phyloP scores from a whole-genome alignment of 208 protist species.

The Leishmania mexicana region DNA sequence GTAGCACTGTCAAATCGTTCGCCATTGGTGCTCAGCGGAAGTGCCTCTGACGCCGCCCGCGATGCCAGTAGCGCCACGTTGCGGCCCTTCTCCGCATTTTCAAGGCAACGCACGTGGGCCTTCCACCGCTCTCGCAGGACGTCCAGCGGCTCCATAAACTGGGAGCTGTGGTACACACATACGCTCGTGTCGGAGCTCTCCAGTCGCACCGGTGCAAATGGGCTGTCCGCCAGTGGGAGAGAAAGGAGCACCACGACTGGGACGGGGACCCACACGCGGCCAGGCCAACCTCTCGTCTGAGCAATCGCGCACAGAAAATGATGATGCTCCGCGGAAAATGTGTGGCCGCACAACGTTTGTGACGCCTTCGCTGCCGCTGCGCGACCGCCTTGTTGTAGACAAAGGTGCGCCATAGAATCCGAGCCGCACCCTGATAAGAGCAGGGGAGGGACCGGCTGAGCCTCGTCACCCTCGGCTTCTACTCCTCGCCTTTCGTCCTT shows the following conservation, averaged over 20 bases:
- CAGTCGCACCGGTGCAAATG: slow-evolving; percentile 27
- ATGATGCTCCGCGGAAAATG: slow-evolving; percentile 40
- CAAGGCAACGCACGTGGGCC: neutral
- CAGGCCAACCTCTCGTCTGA: slow-evolving; percentile 24
- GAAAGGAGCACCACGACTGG: slow-evolving; percentile 31
- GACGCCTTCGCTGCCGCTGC: neutral
- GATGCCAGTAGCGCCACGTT: neutral
- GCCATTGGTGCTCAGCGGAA: slow-evolving; percentile 67
- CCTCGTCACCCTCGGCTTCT: neutral
- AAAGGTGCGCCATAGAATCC: neutral
- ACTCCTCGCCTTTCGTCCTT: neutral
- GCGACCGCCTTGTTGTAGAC: neutral
- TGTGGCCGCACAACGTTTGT: slow-evolving; percentile 36
- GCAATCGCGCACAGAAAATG: slow-evolving; percentile 45
- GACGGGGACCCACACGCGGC: slow-evolving; percentile 50
- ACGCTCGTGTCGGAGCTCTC: slow-evolving; percentile 18
- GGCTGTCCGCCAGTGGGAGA: slow-evolving; percentile 13
- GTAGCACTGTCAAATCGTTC: slow-evolving; percentile 49
- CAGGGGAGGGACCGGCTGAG: neutral
- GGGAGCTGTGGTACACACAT: slow-evolving; percentile 58
- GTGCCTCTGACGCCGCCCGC: neutral
- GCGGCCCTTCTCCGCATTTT: neutral
- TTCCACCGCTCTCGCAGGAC: slow-evolving; percentile 34
- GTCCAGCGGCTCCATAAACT: slow-evolving; percentile 28
- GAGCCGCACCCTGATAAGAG: neutral